A percentile compares a stretch with the other conserved stretches of the same genome.
phyloP scores from a whole-genome alignment of 345 rosid genomes.

The Brassica cretica region DNA sequence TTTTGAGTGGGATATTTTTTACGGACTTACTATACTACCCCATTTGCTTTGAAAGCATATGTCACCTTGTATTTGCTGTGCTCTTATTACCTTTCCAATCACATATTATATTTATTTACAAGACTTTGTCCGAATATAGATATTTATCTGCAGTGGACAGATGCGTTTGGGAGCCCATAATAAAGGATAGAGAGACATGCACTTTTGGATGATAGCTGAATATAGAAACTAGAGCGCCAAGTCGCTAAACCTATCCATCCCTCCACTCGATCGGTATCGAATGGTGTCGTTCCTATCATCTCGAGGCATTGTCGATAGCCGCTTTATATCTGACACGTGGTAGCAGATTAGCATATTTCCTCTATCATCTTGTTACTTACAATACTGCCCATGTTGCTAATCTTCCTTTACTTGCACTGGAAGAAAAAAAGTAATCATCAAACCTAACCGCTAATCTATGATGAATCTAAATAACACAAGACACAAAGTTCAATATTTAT shows the following conservation, averaged over 20 bases:
- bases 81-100: neutral
- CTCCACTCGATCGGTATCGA: conserved; percentile 13
- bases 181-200: conserved; percentile 31
- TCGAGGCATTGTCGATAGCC: conserved; percentile 20
- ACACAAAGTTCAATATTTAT: neutral
- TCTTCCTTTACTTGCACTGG: conserved; percentile 36
- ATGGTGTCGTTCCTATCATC: conserved; percentile 26
- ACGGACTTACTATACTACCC: neutral
- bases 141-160: conserved; percentile 26
- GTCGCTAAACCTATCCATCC: conserved; percentile 25
- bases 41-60: neutral
- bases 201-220: conserved; percentile 21
- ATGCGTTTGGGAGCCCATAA: conserved; percentile 29
- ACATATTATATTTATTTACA: neutral
- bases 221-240: conserved; percentile 1
- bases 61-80: neutral
- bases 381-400: conserved; percentile 5
- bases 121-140: conserved; percentile 13
- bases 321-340: conserved; percentile 32
- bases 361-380: conserved; percentile 15
- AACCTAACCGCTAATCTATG: conserved; percentile 1
- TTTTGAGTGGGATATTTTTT: neutral
- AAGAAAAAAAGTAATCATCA: conserved; percentile 30
- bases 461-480: neutral
- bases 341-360: neutral